Evolutionary conservation across 139 green algal species (phyloP).

Genomic region (Limnomonas spitsbergensis): DNA sequence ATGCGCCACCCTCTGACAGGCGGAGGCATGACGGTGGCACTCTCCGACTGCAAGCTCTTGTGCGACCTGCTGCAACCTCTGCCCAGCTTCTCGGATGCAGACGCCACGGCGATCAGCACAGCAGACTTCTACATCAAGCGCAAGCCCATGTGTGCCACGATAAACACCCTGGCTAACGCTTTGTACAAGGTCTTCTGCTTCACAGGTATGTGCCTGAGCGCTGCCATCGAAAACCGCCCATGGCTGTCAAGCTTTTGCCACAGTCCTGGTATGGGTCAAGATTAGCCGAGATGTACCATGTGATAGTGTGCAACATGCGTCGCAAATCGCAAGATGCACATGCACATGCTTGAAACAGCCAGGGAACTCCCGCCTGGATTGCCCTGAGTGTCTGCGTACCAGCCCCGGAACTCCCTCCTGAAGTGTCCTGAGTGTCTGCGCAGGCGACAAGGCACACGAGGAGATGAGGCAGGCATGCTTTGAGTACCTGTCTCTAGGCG

Average conservation of each 20-base stretch:
- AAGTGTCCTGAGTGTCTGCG: no score
- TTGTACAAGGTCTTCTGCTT: constrained; percentile 82
- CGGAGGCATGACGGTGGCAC: constrained; percentile 83
- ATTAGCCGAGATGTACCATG: no score
- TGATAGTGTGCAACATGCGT: no score
- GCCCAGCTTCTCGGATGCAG: constrained; percentile 66
- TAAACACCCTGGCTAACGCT: constrained; percentile 97
- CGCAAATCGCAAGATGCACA: no score
- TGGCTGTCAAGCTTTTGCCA: background rate
- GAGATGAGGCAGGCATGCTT: constrained; percentile 97
- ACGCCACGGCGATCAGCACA: constrained; percentile 62
- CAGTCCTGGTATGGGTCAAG: no score
- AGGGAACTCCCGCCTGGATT: no score
- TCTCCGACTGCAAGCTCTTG: constrained; percentile 77
- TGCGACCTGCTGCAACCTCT: constrained; percentile 65
- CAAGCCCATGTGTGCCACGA: constrained; percentile 91
- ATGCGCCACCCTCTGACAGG: constrained; percentile 96
- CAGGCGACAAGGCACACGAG: constrained; percentile 76
- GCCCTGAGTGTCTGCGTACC: no score
- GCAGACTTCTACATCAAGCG: constrained; percentile 80
- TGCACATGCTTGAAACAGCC: no score
- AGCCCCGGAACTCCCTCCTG: no score
- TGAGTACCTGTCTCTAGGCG: constrained; percentile 91
- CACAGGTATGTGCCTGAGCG: no score
- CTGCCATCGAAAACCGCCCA: background rate